phyloP scores from a whole-genome alignment of 768 basidiomycete species.

The Hygrophorus russula region DNA sequence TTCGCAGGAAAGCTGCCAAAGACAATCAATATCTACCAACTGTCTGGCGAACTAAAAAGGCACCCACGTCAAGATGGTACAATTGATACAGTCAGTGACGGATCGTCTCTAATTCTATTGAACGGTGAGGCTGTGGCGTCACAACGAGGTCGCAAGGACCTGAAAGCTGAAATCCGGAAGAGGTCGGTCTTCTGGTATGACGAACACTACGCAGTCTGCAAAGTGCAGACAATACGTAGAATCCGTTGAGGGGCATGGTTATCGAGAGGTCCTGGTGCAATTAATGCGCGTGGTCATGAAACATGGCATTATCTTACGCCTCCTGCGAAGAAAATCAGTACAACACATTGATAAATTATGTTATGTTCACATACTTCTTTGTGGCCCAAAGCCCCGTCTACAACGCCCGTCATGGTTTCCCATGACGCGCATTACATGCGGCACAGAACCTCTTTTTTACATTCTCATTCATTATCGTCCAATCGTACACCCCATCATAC shows the following conservation, averaged over 20 bases:
- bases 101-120: background rate
- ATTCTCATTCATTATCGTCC: slow-evolving; percentile 18
- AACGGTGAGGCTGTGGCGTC: background rate
- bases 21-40: too few species aligned
- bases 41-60: background rate
- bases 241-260: too few species aligned
- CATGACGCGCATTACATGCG: slow-evolving; percentile 18
- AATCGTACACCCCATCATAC: slow-evolving; percentile 13
- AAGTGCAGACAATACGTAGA: too few species aligned
- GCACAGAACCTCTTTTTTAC: slow-evolving; percentile 20
- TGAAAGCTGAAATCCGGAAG: background rate
- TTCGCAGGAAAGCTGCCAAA: too few species aligned
- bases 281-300: too few species aligned
- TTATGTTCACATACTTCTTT: too few species aligned
- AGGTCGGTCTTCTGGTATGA: too few species aligned
- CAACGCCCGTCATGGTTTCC: background rate
- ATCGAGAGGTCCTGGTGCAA: too few species aligned
- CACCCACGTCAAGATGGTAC: background rate
- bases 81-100: background rate
- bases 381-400: background rate
- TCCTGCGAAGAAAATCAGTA: too few species aligned
- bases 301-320: too few species aligned
- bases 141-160: background rate
- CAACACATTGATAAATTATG: background rate
- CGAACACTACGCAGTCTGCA: too few species aligned